Evolutionary conservation across 1,284 basidiomycete species (phyloP).

Genomic region (Cutaneotrichosporon mucoides): DNA sequence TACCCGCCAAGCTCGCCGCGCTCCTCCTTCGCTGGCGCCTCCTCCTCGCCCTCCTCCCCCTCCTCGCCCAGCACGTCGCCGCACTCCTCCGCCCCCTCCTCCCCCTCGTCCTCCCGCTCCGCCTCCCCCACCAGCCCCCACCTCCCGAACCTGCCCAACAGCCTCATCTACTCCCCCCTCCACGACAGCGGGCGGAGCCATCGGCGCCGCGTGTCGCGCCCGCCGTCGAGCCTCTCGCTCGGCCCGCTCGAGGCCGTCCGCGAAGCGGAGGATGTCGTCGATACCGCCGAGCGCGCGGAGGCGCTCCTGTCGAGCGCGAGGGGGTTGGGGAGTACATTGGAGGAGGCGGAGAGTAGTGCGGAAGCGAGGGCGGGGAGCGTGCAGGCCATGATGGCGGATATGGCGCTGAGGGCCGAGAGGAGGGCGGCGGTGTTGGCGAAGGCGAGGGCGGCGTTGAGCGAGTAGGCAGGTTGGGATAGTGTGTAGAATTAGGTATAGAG

Average conservation of each 20-base stretch:
- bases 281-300: neutral
- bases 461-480: neutral
- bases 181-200: neutral
- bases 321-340: neutral
- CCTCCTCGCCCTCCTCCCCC: neutral
- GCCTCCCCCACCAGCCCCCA: neutral
- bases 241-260: neutral
- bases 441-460: neutral
- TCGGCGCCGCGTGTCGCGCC: neutral
- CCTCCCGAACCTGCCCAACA: neutral
- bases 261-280: neutral
- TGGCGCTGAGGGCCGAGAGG: neutral
- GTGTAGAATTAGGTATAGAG: no score
- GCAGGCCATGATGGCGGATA: neutral
- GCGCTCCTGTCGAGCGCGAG: neutral
- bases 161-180: neutral
- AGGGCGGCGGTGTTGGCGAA: neutral
- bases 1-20: neutral
- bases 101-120: neutral
- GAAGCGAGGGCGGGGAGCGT: neutral
- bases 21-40: neutral
- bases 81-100: neutral
- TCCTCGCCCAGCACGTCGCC: neutral
- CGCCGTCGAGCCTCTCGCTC: neutral
- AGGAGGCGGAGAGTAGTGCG: neutral